phyloP scores from a whole-genome alignment of 2,329 filamentous ascomycete genomes.

The Taxawa tesnikishii region DNA sequence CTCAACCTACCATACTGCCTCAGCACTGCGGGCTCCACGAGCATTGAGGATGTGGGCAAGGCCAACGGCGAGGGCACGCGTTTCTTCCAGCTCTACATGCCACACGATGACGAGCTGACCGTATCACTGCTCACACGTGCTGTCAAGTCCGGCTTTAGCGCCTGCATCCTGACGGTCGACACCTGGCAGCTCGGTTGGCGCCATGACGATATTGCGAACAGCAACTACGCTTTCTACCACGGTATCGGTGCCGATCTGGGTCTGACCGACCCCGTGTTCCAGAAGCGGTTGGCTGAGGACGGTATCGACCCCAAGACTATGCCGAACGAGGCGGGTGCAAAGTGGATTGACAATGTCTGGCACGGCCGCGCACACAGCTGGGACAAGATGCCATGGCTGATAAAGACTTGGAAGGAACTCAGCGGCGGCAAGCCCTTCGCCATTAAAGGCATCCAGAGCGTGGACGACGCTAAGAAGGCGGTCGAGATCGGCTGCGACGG shows the following conservation, averaged over 20 bases:
- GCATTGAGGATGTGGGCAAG: constrained; percentile 45
- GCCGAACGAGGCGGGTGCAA: constrained; percentile 41
- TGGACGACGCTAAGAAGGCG: constrained; percentile 48
- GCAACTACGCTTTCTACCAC: constrained; percentile 53
- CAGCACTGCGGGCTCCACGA: constrained; percentile 42
- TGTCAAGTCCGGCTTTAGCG: constrained; percentile 41
- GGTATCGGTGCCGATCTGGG: constrained; percentile 47
- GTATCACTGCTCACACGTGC: constrained; percentile 45
- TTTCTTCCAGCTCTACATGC: constrained; percentile 54
- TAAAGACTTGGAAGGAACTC: constrained; percentile 42
- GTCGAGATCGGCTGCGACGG: constrained; percentile 51
- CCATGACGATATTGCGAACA: constrained; percentile 42
- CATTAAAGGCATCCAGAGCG: constrained; percentile 60
- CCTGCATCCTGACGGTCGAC: constrained; percentile 48
- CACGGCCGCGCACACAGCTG: constrained; percentile 52
- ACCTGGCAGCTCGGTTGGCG: constrained; percentile 54
- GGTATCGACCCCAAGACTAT: constrained; percentile 42
- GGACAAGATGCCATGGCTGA: constrained; percentile 55
- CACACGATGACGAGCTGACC: constrained; percentile 49
- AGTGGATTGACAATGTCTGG: constrained; percentile 56
- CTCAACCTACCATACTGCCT: constrained; percentile 48
- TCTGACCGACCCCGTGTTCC: constrained; percentile 47
- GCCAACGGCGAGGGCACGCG: constrained; percentile 41
- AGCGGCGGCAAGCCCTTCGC: constrained; percentile 45
- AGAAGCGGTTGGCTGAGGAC: constrained; percentile 35